Evolutionary conservation across 305 asterid species (phyloP).

Genomic region (Solanum hybrid): DNA sequence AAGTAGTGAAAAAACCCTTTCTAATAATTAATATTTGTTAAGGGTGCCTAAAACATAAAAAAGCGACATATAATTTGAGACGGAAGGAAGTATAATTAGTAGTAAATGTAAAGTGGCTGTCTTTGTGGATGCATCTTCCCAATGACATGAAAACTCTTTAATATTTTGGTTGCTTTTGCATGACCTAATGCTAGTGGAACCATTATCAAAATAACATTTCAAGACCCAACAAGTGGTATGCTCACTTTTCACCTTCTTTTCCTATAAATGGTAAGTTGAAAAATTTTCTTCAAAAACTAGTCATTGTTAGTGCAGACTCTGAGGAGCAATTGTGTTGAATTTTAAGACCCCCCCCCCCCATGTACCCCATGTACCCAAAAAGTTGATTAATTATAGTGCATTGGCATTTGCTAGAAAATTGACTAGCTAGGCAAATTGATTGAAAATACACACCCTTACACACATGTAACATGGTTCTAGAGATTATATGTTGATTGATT

Average conservation of each 20-base stretch:
- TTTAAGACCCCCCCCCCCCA: constrained; percentile 15
- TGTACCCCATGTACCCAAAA: not conserved
- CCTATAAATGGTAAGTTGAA: constrained; percentile 38
- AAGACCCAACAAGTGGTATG: constrained; percentile 32
- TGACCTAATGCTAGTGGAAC: constrained; percentile 40
- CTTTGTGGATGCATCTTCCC: constrained; percentile 16
- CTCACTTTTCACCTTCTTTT: constrained; percentile 34
- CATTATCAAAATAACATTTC: constrained; percentile 40
- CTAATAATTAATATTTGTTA: too few relatives aligned
- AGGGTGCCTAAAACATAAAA: not conserved
- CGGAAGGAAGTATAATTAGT: not conserved
- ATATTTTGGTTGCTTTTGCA: constrained; percentile 12
- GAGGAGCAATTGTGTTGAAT: constrained; percentile 47
- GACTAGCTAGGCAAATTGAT: not conserved
- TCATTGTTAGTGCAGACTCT: constrained; percentile 42
- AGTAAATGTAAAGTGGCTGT: not conserved
- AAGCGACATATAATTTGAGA: not conserved
- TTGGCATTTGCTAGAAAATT: not conserved
- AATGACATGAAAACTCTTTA: constrained; percentile 19
- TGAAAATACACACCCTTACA: not conserved
- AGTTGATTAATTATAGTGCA: not conserved
- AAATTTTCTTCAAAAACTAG: constrained; percentile 28
- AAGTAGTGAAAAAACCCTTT: not conserved
- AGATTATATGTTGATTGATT: not conserved
- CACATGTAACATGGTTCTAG: not conserved